These are phyloP conservation scores for Torrubiellomyces zombiae DNA, from an alignment of 2,329 filamentous ascomycete genomes.

Conservation along the genomic window DNA sequence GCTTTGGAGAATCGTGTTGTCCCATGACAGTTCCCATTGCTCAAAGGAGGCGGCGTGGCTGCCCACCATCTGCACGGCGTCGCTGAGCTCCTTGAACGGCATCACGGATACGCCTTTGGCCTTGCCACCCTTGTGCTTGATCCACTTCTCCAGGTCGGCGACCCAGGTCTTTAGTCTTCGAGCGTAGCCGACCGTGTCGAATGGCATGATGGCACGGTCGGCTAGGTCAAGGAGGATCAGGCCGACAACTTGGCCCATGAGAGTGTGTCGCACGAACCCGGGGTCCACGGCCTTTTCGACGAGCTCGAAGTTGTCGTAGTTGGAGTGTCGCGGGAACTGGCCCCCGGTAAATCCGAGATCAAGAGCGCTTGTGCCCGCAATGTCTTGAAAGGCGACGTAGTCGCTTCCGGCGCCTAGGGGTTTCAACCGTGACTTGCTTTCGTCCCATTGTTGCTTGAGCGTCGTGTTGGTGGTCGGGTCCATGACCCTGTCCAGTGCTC, in stretches of 20 bases:
- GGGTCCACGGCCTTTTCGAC: slow-evolving; percentile 69
- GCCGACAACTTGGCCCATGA: slow-evolving; percentile 64
- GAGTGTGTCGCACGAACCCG: slow-evolving; percentile 61
- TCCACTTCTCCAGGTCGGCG: slow-evolving; percentile 49
- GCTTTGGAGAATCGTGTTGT: slow-evolving; percentile 49
- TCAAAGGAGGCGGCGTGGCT: slow-evolving; percentile 40
- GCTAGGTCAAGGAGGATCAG: slow-evolving; percentile 74
- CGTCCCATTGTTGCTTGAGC: slow-evolving; percentile 62
- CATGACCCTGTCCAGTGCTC: slow-evolving; percentile 55
- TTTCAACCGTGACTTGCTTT: slow-evolving; percentile 40
- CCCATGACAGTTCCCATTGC: slow-evolving; percentile 65
- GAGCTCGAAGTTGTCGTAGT: slow-evolving; percentile 82
- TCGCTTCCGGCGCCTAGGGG: slow-evolving; percentile 63
- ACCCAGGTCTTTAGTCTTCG: slow-evolving; percentile 46
- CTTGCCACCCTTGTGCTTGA: slow-evolving; percentile 31
- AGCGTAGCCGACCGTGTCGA: slow-evolving; percentile 64
- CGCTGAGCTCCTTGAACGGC: slow-evolving; percentile 18
- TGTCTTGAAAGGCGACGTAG: slow-evolving; percentile 79
- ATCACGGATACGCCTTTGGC: slow-evolving; percentile 12
- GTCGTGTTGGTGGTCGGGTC: slow-evolving; percentile 60
- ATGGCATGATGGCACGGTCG: slow-evolving; percentile 66
- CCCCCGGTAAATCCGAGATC: slow-evolving; percentile 64
- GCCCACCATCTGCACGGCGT: slow-evolving; percentile 45
- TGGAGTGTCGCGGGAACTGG: slow-evolving; percentile 58
- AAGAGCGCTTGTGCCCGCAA: slow-evolving; percentile 75